Evolutionary conservation across 2,329 filamentous ascomycete genomes (phyloP).

Genomic region (Sordariomycetes sp.): DNA sequence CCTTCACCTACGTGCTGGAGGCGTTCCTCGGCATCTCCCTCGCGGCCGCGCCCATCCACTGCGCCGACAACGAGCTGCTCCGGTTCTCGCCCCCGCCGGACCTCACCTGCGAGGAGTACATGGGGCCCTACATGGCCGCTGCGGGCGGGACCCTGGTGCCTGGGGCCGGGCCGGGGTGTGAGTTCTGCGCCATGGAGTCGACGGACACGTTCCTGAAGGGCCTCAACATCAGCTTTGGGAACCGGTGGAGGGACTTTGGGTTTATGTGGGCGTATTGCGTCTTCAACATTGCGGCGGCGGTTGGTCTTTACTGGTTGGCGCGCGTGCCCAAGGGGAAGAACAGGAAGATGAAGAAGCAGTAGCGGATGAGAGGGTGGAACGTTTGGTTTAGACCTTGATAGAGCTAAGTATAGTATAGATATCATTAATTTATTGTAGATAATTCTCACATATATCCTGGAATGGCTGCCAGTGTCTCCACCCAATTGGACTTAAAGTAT

Average conservation of each 20-base stretch:
- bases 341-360: constrained; percentile 19
- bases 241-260: constrained; percentile 48
- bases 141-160: constrained; percentile 37
- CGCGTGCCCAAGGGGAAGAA: constrained; percentile 22
- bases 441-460: too few relatives aligned
- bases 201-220: constrained; percentile 28
- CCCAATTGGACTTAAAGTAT: too few relatives aligned
- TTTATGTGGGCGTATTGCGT: constrained; percentile 42
- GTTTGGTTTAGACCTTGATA: too few relatives aligned
- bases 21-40: constrained; percentile 55
- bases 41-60: constrained; percentile 47
- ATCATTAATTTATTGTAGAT: too few relatives aligned
- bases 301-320: constrained; percentile 39
- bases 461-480: too few relatives aligned
- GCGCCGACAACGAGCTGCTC: constrained; percentile 54
- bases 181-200: constrained; percentile 29
- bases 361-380: neutral
- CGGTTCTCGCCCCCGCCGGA: constrained; percentile 45
- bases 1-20: constrained; percentile 63
- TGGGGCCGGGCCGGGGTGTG: constrained; percentile 24
- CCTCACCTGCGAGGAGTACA: constrained; percentile 45
- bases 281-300: constrained; percentile 38
- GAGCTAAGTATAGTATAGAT: too few relatives aligned
- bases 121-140: constrained; percentile 31
- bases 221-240: constrained; percentile 32